A percentile compares a stretch with the other conserved stretches of the same genome.
phyloP scores from a whole-genome alignment of 1,284 basidiomycete genomes.

The Hypsizygus ulmarius region DNA sequence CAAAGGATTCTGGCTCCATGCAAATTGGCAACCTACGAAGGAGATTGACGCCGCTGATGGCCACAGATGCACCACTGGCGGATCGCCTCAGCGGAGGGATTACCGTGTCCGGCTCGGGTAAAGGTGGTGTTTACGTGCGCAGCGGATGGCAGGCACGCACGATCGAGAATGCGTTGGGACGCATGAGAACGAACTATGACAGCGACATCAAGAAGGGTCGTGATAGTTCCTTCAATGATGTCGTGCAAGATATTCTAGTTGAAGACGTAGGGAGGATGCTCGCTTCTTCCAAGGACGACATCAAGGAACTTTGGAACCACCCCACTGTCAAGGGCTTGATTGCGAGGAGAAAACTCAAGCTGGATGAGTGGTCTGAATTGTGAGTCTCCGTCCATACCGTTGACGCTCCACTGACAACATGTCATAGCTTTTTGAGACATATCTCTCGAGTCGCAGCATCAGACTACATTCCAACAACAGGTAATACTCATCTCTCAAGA shows the following conservation, averaged over 20 bases:
- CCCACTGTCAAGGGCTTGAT: slow-evolving; percentile 66
- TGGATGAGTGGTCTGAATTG: slow-evolving; percentile 85
- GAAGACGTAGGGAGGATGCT: slow-evolving; percentile 61
- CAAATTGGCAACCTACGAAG: slow-evolving; percentile 56
- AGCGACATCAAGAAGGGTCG: slow-evolving; percentile 31
- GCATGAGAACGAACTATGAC: slow-evolving; percentile 31
- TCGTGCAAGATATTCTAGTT: slow-evolving; percentile 51
- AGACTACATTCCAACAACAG: slow-evolving; percentile 71
- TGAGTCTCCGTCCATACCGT: slow-evolving; percentile 37
- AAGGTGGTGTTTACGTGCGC: slow-evolving; percentile 72
- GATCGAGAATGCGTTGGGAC: slow-evolving; percentile 47
- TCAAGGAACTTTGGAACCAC: slow-evolving; percentile 67
- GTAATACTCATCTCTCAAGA: slow-evolving; percentile 32
- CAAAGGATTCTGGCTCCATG: slow-evolving; percentile 31
- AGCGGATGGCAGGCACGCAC: slow-evolving; percentile 74
- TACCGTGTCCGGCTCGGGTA: slow-evolving; percentile 65
- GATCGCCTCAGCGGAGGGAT: slow-evolving; percentile 72
- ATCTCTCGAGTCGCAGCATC: slow-evolving; percentile 64
- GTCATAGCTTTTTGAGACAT: slow-evolving; percentile 65
- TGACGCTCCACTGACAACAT: slow-evolving; percentile 12
- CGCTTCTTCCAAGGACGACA: slow-evolving; percentile 55
- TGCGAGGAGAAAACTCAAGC: slow-evolving; percentile 61
- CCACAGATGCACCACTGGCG: slow-evolving; percentile 60
- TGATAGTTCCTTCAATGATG: slow-evolving; percentile 27
- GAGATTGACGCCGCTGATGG: slow-evolving; percentile 57